phyloP scores from a whole-genome alignment of 192 early-diverging fungal genomes.

The Linnemannia zychae region DNA sequence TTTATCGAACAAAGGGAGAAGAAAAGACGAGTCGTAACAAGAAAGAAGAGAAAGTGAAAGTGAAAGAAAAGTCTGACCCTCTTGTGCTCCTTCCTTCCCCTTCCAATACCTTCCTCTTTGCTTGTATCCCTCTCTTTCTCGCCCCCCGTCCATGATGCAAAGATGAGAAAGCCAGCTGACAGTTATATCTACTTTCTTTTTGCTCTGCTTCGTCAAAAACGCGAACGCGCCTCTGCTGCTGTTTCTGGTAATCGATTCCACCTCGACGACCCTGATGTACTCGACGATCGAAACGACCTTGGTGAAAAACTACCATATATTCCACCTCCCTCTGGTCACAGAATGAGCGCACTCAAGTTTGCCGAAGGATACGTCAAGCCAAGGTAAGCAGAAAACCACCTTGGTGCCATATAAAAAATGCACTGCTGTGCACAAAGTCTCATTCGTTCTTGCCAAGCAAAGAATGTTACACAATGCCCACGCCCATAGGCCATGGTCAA shows the following conservation, averaged over 20 bases:
- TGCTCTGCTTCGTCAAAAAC: neutral
- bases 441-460: too few relatives aligned
- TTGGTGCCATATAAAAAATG: neutral
- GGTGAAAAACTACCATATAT: neutral
- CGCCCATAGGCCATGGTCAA: neutral
- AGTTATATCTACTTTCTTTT: constrained; percentile 18
- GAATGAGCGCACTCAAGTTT: constrained; percentile 36
- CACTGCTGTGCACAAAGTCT: too few relatives aligned
- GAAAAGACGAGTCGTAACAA: too few relatives aligned
- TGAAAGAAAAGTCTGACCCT: too few relatives aligned
- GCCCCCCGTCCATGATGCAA: neutral
- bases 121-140: neutral
- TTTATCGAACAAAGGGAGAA: too few relatives aligned
- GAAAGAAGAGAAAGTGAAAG: too few relatives aligned
- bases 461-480: neutral
- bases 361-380: constrained; percentile 48
- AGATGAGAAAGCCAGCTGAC: constrained; percentile 18
- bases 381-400: constrained; percentile 17
- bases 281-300: neutral
- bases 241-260: neutral
- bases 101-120: neutral
- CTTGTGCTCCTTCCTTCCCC: neutral
- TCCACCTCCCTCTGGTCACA: neutral
- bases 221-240: neutral
- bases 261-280: neutral